These are phyloP conservation scores for Boletus subparvulus DNA, from an alignment of 768 basidiomycete genomes.

Conservation along the genomic window DNA sequence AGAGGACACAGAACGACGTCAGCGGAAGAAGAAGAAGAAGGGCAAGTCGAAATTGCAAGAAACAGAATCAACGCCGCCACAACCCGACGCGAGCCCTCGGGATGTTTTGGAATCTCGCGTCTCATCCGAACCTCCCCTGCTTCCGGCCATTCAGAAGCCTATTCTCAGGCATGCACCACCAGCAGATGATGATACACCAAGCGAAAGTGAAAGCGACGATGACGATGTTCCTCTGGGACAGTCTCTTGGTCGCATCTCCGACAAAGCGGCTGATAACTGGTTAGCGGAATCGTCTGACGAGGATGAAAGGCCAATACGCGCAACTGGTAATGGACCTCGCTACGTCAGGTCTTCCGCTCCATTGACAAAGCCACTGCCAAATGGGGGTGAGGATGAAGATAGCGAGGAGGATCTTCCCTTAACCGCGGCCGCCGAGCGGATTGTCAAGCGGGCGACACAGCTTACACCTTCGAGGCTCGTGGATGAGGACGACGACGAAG, in stretches of 20 bases:
- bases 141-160: constrained; percentile 38
- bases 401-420: constrained; percentile 84
- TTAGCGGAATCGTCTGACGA: constrained; percentile 67
- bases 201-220: constrained; percentile 54
- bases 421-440: constrained; percentile 58
- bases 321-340: constrained; percentile 57
- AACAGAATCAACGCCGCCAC: constrained; percentile 32
- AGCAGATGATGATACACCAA: constrained; percentile 43
- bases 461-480: constrained; percentile 15
- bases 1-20: constrained; percentile 40
- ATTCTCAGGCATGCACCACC: constrained; percentile 31
- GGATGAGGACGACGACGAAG: constrained; percentile 54
- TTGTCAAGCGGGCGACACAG: constrained; percentile 45
- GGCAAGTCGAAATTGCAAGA: constrained; percentile 49
- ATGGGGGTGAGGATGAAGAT: constrained; percentile 40
- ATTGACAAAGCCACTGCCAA: neutral
- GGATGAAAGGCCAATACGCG: constrained; percentile 49
- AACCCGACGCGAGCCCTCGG: constrained; percentile 36
- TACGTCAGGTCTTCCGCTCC: constrained; percentile 27
- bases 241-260: constrained; percentile 15
- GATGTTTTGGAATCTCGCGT: constrained; percentile 18
- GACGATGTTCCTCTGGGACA: constrained; percentile 24
- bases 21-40: constrained; percentile 41
- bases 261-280: constrained; percentile 38
- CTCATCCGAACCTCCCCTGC: constrained; percentile 27